These are phyloP conservation scores for Dendrobium chrysotoxum DNA, from an alignment of 106 monocot species.

Conservation along the genomic window DNA sequence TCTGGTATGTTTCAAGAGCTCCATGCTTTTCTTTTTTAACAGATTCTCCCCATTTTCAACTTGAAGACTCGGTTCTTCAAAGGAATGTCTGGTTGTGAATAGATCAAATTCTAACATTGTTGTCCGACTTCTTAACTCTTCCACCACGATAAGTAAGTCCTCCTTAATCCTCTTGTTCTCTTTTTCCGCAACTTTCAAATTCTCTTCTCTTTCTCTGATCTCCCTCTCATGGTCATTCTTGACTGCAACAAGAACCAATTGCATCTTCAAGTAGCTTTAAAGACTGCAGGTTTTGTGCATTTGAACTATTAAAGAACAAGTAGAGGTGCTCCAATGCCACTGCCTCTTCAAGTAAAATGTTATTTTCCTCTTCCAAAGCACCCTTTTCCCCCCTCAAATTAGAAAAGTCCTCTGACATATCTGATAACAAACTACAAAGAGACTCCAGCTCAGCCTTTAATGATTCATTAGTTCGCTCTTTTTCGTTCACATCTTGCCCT, in stretches of 20 bases:
- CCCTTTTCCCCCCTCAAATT: slow-evolving; percentile 26
- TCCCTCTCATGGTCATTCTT: slow-evolving; percentile 22
- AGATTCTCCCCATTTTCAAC: slow-evolving; percentile 13
- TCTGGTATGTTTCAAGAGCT: slow-evolving; percentile 23
- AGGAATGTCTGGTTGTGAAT: slow-evolving; percentile 12
- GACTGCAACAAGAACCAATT: slow-evolving; percentile 9
- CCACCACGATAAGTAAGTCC: slow-evolving; percentile 9
- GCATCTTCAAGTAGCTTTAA: slow-evolving; percentile 21
- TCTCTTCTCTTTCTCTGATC: slow-evolving; percentile 21
- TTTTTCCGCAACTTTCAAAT: slow-evolving; percentile 12
- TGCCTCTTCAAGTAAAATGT: slow-evolving; percentile 27
- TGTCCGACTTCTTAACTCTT: slow-evolving; percentile 10
- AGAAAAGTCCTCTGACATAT: slow-evolving; percentile 20
- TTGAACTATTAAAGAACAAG: slow-evolving; percentile 28
- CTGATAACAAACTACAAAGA: neutral
- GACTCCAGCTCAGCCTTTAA: neutral
- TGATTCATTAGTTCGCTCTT: neutral
- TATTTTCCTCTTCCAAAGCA: slow-evolving; percentile 36
- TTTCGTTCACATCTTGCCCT: neutral
- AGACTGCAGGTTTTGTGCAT: slow-evolving; percentile 25
- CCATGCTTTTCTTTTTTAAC: slow-evolving; percentile 20
- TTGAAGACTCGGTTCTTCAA: slow-evolving; percentile 12
- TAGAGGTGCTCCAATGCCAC: slow-evolving; percentile 37
- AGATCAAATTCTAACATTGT: slow-evolving; percentile 20
- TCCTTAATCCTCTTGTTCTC: slow-evolving; percentile 30